Conservation (phyloP, 2,329 filamentous ascomycete species). For the Neofusicoccum parvum region DNA sequence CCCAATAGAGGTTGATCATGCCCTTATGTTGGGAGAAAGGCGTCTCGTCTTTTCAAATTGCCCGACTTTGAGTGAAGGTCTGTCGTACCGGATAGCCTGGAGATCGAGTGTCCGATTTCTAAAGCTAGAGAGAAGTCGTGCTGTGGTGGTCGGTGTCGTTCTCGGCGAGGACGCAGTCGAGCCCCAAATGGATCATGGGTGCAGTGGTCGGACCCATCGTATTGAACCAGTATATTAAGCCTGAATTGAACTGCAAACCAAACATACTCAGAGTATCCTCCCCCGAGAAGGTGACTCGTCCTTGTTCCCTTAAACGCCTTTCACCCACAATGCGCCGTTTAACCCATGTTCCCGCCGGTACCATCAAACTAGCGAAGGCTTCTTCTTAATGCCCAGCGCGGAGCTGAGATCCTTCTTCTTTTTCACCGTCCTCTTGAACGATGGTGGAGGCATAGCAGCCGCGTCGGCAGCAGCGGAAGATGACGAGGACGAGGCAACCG, state of each 20-base stretch:
- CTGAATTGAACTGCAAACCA: not conserved
- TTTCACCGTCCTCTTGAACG: constrained; percentile 76
- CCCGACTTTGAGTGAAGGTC: no score
- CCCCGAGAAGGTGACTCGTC: no score
- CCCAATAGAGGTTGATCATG: no score
- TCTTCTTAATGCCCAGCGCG: constrained; percentile 85
- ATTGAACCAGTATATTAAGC: no score
- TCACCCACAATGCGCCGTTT: not conserved
- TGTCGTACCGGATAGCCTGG: no score
- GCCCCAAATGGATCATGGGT: no score
- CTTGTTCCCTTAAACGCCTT: not conserved
- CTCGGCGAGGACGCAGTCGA: not conserved
- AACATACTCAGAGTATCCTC: not conserved
- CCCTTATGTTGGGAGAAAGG: no score
- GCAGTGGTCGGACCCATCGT: no score
- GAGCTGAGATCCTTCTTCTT: constrained; percentile 82
- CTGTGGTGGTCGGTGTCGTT: no score
- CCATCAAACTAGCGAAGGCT: constrained; percentile 36
- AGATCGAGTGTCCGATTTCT: no score
- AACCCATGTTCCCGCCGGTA: not conserved
- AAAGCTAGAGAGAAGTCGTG: no score
- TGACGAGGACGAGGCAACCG: constrained; percentile 25
- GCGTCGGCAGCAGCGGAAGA: constrained; percentile 34
- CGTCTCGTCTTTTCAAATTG: no score
- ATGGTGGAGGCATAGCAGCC: constrained; percentile 54